Conservation (phyloP, 768 basidiomycete species). For the Leccinum rimulosum region DNA sequence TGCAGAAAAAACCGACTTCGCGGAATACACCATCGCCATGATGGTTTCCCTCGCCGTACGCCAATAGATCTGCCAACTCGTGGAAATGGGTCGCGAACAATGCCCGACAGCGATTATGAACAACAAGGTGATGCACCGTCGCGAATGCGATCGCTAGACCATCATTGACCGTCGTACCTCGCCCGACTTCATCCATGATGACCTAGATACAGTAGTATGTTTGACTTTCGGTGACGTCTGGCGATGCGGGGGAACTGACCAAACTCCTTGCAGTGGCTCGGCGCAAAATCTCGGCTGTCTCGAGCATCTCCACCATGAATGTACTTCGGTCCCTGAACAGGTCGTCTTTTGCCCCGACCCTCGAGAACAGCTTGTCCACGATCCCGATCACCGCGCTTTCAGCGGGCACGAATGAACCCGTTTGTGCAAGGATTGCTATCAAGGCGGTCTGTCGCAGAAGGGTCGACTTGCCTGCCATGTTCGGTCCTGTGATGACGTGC, state of each 20-base stretch:
- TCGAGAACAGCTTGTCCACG: conserved; percentile 89
- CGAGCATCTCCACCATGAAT: conserved; percentile 98
- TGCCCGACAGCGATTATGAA: conserved; percentile 72
- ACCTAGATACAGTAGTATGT: conserved; percentile 48
- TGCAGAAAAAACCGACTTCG: conserved; percentile 83
- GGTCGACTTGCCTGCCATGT: conserved; percentile 96
- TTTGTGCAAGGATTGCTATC: conserved; percentile 86
- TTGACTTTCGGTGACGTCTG: conserved; percentile 1
- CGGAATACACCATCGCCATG: conserved; percentile 48
- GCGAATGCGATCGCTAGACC: conserved; percentile 94
- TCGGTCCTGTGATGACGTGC: conserved; percentile 90
- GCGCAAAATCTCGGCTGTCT: conserved; percentile 86
- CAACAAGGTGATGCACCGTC: conserved; percentile 76
- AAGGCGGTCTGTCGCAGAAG: conserved; percentile 89
- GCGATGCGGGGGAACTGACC: conserved; percentile 41
- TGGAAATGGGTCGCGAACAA: conserved; percentile 99
- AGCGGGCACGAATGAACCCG: conserved; percentile 93
- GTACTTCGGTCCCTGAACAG: conserved; percentile 91
- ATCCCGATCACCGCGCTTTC: conserved; percentile 76
- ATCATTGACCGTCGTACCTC: conserved; percentile 90
- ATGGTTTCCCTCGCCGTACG: conserved; percentile 44
- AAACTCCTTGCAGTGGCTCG: conserved; percentile 82
- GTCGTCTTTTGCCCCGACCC: conserved; percentile 94
- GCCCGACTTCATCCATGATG: conserved; percentile 99
- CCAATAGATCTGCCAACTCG: conserved; percentile 84